Evolutionary conservation across 2,329 filamentous ascomycete genomes (phyloP).

Genomic region (Clonostachys sp.): DNA sequence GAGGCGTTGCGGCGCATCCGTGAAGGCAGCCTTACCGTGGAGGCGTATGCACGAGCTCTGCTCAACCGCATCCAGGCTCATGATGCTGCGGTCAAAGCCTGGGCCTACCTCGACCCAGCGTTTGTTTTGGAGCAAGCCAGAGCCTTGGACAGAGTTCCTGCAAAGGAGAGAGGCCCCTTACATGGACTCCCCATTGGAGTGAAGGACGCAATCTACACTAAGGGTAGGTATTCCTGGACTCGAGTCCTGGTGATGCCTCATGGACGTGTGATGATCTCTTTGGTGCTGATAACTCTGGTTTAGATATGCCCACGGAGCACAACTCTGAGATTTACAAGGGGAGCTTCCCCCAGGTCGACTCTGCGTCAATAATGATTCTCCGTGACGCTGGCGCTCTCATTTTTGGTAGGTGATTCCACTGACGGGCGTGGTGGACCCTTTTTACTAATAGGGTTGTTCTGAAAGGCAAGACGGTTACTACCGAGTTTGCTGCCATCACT

Average conservation of each 20-base stretch:
- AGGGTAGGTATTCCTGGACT: constrained; percentile 22
- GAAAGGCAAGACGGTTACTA: constrained; percentile 41
- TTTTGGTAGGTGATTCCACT: constrained; percentile 22
- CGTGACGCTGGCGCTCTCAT: constrained; percentile 49
- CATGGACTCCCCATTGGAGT: constrained; percentile 34
- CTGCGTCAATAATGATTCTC: constrained; percentile 41
- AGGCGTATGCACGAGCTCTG: constrained; percentile 35
- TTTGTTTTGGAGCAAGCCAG: constrained; percentile 41
- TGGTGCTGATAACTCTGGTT: neutral
- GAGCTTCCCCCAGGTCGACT: constrained; percentile 41
- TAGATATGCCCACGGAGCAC: constrained; percentile 53
- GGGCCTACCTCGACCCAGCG: constrained; percentile 36
- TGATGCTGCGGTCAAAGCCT: constrained; percentile 38
- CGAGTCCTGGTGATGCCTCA: neutral
- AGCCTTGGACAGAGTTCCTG: constrained; percentile 31
- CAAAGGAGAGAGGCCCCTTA: constrained; percentile 3
- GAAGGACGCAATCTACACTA: constrained; percentile 54
- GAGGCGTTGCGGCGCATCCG: constrained; percentile 28
- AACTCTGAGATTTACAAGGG: constrained; percentile 50
- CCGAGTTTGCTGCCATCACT: constrained; percentile 57
- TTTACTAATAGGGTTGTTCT: too few relatives aligned
- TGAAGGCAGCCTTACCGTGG: neutral
- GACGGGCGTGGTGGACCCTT: too few relatives aligned
- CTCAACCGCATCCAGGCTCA: constrained; percentile 33
- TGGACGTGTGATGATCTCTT: neutral